phyloP scores from a whole-genome alignment of 768 basidiomycete species.

The Clathrus columnatus region DNA sequence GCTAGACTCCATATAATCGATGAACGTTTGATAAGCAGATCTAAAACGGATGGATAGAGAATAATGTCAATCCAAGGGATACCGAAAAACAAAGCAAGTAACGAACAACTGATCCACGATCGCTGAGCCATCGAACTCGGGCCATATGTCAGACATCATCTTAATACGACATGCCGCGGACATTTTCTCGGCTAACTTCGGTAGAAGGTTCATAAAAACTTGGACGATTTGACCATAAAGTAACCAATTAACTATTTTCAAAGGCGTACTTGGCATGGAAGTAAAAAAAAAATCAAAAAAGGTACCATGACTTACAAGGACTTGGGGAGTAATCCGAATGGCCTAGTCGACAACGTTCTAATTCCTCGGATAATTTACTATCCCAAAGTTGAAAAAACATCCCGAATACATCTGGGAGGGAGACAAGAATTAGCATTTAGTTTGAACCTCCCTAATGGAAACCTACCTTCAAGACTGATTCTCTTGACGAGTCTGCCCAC shows the following conservation, averaged over 20 bases:
- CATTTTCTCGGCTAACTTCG: not conserved
- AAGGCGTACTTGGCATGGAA: not conserved
- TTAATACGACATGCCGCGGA: not conserved
- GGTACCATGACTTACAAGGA: not conserved
- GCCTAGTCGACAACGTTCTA: not conserved
- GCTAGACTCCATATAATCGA: not conserved
- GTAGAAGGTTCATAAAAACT: not conserved
- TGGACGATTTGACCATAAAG: conserved; percentile 1
- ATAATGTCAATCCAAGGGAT: not conserved
- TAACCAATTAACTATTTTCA: conserved; percentile 3
- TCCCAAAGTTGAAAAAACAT: conserved; percentile 23
- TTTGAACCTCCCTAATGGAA: not conserved
- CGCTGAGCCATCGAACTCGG: not conserved
- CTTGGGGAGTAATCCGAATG: not conserved
- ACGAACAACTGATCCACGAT: not conserved
- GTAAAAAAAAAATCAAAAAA: not conserved
- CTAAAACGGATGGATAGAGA: not conserved
- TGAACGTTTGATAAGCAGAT: conserved; percentile 2
- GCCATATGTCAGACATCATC: not conserved
- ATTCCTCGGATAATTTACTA: not conserved
- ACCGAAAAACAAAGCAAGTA: not conserved
- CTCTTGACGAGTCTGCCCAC: conserved; percentile 47
- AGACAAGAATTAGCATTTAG: not conserved
- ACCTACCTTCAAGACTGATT: conserved; percentile 39
- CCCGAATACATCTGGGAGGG: conserved; percentile 25